These are phyloP conservation scores for Nosema muscidifuracis DNA, from an alignment of 371 early-diverging fungal genomes.

Conservation along the genomic window DNA sequence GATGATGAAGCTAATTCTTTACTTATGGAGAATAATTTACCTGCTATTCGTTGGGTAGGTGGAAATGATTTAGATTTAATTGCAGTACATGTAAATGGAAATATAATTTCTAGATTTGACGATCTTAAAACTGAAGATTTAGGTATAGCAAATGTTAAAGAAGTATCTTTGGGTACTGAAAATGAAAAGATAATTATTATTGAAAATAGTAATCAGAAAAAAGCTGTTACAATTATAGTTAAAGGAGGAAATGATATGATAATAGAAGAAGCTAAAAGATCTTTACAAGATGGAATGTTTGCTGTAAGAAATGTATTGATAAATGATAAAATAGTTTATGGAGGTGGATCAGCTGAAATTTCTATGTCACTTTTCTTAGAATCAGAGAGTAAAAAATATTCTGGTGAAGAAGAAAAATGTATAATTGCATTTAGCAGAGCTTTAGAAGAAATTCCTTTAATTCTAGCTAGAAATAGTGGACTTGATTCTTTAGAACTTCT, in stretches of 20 bases:
- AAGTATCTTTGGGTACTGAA: conserved; percentile 89
- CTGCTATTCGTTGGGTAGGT: conserved; percentile 99
- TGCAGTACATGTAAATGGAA: conserved; percentile 94
- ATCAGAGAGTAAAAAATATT: neutral
- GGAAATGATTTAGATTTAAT: conserved; percentile 92
- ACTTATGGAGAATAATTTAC: conserved; percentile 87
- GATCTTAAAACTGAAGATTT: conserved; percentile 81
- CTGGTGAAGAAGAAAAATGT: conserved; percentile 32
- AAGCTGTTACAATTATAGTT: conserved; percentile 89
- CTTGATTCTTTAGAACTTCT: conserved; percentile 80
- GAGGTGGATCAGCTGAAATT: conserved; percentile 96
- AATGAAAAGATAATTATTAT: conserved; percentile 94
- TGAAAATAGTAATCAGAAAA: conserved; percentile 64
- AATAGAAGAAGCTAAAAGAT: conserved; percentile 97
- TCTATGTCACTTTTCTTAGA: conserved; percentile 69
- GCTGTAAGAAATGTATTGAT: conserved; percentile 91
- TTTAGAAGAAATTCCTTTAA: conserved; percentile 85
- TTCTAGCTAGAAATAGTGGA: conserved; percentile 93
- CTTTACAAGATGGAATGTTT: conserved; percentile 95
- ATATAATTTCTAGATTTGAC: conserved; percentile 96
- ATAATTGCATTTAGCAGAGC: conserved; percentile 77
- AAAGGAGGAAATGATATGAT: conserved; percentile 96
- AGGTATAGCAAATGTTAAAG: conserved; percentile 81
- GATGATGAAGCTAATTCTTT: conserved; percentile 99
- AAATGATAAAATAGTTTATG: conserved; percentile 94